phyloP scores from a whole-genome alignment of 257 asterid species.

The Echites panduratus region DNA sequence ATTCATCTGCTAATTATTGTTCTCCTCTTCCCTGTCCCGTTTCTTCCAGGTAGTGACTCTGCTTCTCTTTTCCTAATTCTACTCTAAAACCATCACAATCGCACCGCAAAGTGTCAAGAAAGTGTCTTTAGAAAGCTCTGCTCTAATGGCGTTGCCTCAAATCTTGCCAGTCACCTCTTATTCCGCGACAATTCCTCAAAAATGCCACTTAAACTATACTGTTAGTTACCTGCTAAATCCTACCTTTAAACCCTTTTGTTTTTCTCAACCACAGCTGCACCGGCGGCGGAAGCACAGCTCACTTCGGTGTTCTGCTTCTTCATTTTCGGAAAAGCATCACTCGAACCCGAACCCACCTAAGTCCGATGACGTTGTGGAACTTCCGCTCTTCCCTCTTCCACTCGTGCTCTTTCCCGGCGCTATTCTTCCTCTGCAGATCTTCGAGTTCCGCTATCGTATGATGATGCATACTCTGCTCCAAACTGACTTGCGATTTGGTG shows the following conservation, averaged over 20 bases:
- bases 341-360: constrained; percentile 51
- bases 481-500: constrained; percentile 95
- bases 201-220: constrained; percentile 39
- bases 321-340: constrained; percentile 77
- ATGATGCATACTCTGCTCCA: constrained; percentile 99
- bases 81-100: neutral
- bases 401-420: constrained; percentile 97
- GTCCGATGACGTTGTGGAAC: constrained; percentile 74
- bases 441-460: constrained; percentile 92
- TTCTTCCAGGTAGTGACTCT: neutral
- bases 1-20: neutral
- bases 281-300: constrained; percentile 37
- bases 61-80: neutral
- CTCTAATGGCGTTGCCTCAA: constrained; percentile 73
- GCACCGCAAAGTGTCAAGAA: neutral
- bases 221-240: constrained; percentile 16
- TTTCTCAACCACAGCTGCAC: constrained; percentile 20
- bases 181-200: constrained; percentile 29
- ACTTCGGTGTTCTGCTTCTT: constrained; percentile 76
- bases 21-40: neutral
- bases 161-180: constrained; percentile 60
- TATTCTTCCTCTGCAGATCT: constrained; percentile 78
- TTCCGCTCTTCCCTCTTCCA: constrained; percentile 90
- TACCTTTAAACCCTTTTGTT: constrained; percentile 22
- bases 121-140: neutral